These are phyloP conservation scores for Dimargaris xerosporica DNA, from an alignment of 192 early-diverging fungal genomes.

Conservation along the genomic window DNA sequence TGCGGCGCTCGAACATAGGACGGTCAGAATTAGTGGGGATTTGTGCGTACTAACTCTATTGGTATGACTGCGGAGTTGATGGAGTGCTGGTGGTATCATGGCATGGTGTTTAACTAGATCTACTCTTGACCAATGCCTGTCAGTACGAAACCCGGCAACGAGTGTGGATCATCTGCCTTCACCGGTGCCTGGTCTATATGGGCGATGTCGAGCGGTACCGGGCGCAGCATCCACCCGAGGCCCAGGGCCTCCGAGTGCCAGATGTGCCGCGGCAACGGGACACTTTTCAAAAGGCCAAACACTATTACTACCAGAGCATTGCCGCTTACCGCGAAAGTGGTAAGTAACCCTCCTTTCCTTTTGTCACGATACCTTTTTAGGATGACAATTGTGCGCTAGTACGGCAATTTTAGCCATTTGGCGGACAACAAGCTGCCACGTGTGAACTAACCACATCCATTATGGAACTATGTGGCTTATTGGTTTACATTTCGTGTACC, in stretches of 20 bases:
- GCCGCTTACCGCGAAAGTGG: constrained; percentile 8
- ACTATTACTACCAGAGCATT: constrained; percentile 10
- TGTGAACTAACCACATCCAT: too few species aligned
- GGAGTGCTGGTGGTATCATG: too few species aligned
- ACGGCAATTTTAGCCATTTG: too few species aligned
- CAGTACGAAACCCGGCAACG: neutral
- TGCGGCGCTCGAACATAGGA: neutral
- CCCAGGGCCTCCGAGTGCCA: neutral
- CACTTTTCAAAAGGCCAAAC: constrained; percentile 1
- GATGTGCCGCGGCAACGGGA: neutral
- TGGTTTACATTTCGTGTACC: too few species aligned
- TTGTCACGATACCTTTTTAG: too few species aligned
- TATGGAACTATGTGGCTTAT: too few species aligned
- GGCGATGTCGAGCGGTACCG: constrained; percentile 6
- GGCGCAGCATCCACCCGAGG: neutral
- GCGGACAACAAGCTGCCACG: too few species aligned
- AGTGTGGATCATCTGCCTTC: constrained; percentile 4
- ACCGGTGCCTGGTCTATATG: constrained; percentile 11
- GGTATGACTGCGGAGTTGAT: too few species aligned
- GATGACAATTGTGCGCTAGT: too few species aligned
- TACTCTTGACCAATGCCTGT: too few species aligned
- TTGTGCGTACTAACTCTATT: neutral
- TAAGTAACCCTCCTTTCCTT: constrained; percentile 4
- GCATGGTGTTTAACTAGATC: too few species aligned
- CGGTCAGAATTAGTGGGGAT: neutral